These are phyloP conservation scores for Tolypocladium paradoxum DNA, from an alignment of 2,329 filamentous ascomycete species.

Conservation along the genomic window DNA sequence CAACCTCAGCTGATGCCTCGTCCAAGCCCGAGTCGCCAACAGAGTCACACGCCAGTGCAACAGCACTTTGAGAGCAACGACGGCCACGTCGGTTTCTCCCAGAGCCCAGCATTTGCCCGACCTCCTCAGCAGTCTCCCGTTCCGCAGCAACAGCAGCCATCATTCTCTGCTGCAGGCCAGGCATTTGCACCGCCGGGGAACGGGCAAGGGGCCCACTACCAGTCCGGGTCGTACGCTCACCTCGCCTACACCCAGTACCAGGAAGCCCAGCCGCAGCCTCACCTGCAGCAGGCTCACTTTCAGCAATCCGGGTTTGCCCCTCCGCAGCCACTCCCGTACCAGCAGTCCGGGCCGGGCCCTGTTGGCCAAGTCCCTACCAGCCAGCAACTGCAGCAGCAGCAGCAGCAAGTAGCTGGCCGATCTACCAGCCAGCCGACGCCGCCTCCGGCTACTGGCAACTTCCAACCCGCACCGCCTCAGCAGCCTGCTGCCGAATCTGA, in stretches of 20 bases:
- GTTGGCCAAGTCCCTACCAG: neutral
- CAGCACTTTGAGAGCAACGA: conserved; percentile 16
- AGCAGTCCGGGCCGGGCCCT: conserved; percentile 4
- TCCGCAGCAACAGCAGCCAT: conserved; percentile 16
- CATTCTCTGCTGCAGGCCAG: conserved; percentile 11
- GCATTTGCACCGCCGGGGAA: conserved; percentile 14
- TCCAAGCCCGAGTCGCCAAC: conserved; percentile 17
- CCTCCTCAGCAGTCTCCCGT: conserved; percentile 19
- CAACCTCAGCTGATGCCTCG: conserved; percentile 23
- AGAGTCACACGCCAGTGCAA: conserved; percentile 22
- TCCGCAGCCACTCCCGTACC: conserved; percentile 13
- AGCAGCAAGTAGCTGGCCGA: conserved; percentile 11
- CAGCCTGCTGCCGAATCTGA: neutral
- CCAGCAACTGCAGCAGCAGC: conserved; percentile 10
- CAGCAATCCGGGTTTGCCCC: conserved; percentile 5
- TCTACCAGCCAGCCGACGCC: conserved; percentile 6
- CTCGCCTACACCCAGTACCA: conserved; percentile 7
- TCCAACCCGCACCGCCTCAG: neutral
- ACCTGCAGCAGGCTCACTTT: conserved; percentile 3
- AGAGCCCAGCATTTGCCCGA: conserved; percentile 13
- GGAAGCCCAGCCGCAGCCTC: neutral
- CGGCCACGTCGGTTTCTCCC: conserved; percentile 16
- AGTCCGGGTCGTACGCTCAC: conserved; percentile 4
- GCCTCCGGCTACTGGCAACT: conserved; percentile 1
- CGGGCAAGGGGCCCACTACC: conserved; percentile 12